phyloP scores from a whole-genome alignment of 2,329 filamentous ascomycete genomes.

The Colletotrichum simmondsii region DNA sequence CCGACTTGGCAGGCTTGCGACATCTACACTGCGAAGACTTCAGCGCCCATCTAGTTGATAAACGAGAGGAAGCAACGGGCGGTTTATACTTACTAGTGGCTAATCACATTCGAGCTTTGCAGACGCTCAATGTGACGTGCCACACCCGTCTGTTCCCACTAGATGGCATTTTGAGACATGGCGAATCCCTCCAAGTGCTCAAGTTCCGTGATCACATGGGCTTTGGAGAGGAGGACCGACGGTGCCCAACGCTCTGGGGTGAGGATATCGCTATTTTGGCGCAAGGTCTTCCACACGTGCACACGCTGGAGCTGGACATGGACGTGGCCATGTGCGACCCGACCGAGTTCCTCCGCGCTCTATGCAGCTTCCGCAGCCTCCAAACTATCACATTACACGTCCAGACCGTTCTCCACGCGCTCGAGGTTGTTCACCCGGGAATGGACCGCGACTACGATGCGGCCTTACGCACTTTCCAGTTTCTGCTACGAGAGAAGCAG shows the following conservation, averaged over 20 bases:
- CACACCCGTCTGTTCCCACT: conserved; percentile 53
- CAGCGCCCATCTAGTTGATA: conserved; percentile 51
- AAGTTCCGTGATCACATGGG: conserved; percentile 58
- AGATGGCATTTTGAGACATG: conserved; percentile 52
- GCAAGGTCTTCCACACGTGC: conserved; percentile 43
- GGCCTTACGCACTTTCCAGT: conserved; percentile 45
- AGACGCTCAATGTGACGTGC: conserved; percentile 53
- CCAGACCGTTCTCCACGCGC: conserved; percentile 52
- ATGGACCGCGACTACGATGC: conserved; percentile 51
- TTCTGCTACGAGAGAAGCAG: conserved; percentile 45
- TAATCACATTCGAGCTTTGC: conserved; percentile 49
- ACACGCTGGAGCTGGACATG: conserved; percentile 59
- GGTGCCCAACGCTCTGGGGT: conserved; percentile 53
- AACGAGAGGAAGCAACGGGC: conserved; percentile 51
- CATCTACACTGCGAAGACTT: conserved; percentile 57
- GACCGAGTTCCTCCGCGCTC: conserved; percentile 48
- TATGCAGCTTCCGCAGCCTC: conserved; percentile 52
- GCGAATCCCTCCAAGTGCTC: conserved; percentile 48
- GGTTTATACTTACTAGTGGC: conserved; percentile 51
- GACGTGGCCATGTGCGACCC: conserved; percentile 51
- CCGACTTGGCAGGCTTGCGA: conserved; percentile 48
- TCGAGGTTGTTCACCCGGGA: conserved; percentile 40
- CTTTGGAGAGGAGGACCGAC: conserved; percentile 53
- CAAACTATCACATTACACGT: conserved; percentile 55
- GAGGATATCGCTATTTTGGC: conserved; percentile 49